These are phyloP conservation scores for Tranzscheliella williamsii DNA, from an alignment of 1,284 basidiomycete genomes.

Conservation along the genomic window DNA sequence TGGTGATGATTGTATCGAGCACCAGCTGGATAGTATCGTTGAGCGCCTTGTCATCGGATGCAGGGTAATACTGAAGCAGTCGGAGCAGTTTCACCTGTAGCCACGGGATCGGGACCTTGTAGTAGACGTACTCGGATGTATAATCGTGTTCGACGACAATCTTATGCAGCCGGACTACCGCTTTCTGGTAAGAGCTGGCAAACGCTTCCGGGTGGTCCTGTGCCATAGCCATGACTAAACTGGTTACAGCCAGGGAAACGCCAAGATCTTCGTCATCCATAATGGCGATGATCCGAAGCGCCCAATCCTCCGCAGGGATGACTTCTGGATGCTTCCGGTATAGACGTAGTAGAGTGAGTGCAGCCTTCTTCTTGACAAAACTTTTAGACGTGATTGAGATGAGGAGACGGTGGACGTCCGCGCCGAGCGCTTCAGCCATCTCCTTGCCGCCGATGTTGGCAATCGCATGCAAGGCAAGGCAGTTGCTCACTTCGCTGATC, in stretches of 20 bases:
- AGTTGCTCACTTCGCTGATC: conserved; percentile 92
- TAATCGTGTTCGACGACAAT: conserved; percentile 87
- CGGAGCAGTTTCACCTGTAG: conserved; percentile 93
- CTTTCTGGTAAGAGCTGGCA: conserved; percentile 88
- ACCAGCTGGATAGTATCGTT: conserved; percentile 78
- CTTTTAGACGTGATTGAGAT: conserved; percentile 93
- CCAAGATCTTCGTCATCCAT: conserved; percentile 90
- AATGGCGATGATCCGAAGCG: conserved; percentile 85
- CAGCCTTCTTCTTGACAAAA: conserved; percentile 98
- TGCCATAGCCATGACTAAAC: conserved; percentile 89
- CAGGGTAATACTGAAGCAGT: conserved; percentile 91
- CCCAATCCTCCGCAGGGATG: conserved; percentile 92
- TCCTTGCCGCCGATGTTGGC: conserved; percentile 96
- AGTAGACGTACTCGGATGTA: conserved; percentile 86
- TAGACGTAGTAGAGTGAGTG: conserved; percentile 84
- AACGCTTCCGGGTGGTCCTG: conserved; percentile 90
- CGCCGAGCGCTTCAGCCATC: conserved; percentile 92
- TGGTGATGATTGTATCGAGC: conserved; percentile 86
- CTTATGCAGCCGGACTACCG: conserved; percentile 82
- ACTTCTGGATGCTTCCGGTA: conserved; percentile 96
- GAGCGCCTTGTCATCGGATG: conserved; percentile 83
- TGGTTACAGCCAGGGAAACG: conserved; percentile 90
- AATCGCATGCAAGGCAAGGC: conserved; percentile 94
- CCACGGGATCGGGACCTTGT: conserved; percentile 97
- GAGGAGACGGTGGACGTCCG: conserved; percentile 89